These are phyloP conservation scores for Vitis labrusca DNA, from an alignment of 164 flowering plant species.

Conservation along the genomic window DNA sequence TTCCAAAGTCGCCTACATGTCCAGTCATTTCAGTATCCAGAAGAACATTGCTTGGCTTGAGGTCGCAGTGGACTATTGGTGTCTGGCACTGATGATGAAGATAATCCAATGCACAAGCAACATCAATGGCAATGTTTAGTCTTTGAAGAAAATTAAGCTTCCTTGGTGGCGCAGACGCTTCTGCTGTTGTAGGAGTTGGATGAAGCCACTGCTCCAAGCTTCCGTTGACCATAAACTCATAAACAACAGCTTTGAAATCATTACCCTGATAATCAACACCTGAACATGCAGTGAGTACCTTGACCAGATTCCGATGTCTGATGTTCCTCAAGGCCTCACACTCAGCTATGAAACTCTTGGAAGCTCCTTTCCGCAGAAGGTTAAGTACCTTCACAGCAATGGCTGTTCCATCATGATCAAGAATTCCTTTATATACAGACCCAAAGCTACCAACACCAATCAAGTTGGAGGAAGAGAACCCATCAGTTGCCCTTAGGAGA, in stretches of 20 bases:
- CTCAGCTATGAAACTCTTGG: too few relatives aligned
- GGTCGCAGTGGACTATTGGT: not conserved
- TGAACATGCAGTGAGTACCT: too few relatives aligned
- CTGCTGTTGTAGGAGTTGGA: not conserved
- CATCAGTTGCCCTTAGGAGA: not conserved
- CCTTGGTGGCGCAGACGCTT: not conserved
- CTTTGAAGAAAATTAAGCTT: not conserved
- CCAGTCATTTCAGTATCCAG: not conserved
- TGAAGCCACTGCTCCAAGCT: too few relatives aligned
- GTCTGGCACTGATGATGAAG: slow-evolving; percentile 3
- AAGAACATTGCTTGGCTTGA: too few relatives aligned
- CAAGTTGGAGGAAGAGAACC: not conserved
- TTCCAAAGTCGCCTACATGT: not conserved
- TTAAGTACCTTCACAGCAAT: slow-evolving; percentile 9
- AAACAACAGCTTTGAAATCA: too few relatives aligned
- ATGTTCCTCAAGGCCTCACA: not conserved
- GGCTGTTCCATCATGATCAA: not conserved
- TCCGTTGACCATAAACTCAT: too few relatives aligned
- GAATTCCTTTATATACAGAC: not conserved
- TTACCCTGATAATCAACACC: too few relatives aligned
- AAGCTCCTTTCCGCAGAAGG: not conserved
- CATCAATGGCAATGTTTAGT: slow-evolving; percentile 6
- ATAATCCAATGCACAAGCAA: slow-evolving; percentile 1
- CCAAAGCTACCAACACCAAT: too few relatives aligned
- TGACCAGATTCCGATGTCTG: not conserved